These are phyloP conservation scores for Lanmaoa rubissima DNA, from an alignment of 768 basidiomycete species.

Conservation along the genomic window DNA sequence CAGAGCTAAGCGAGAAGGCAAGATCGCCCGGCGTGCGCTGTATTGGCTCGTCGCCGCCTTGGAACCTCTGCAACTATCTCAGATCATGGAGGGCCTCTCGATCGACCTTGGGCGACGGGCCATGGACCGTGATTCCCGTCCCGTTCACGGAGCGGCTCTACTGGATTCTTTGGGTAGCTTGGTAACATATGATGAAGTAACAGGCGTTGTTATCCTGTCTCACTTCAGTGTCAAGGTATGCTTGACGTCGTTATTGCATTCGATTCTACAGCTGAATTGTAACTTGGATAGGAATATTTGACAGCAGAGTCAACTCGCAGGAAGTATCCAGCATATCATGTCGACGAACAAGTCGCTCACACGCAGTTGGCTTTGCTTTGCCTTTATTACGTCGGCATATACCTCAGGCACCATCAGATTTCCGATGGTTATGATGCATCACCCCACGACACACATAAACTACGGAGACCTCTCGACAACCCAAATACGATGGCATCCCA, in stretches of 20 bases:
- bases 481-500: too few species aligned
- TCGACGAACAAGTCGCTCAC: neutral
- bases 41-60: constrained; percentile 4
- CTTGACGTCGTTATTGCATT: neutral
- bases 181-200: neutral
- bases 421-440: neutral
- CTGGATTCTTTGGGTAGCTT: constrained; percentile 1
- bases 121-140: too few species aligned
- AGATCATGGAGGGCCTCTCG: constrained; percentile 1
- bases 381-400: neutral
- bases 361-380: constrained; percentile 1
- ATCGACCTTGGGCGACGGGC: neutral
- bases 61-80: neutral
- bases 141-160: neutral
- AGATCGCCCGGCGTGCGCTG: neutral
- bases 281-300: constrained; percentile 5
- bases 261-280: neutral
- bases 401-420: neutral
- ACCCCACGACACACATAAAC: neutral
- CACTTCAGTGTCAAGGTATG: constrained; percentile 16
- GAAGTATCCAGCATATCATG: neutral
- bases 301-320: neutral
- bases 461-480: too few species aligned
- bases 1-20: neutral
- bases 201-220: constrained; percentile 5